Conservation (phyloP, 176 grass and related monocot genomes). For the Canna indica region DNA sequence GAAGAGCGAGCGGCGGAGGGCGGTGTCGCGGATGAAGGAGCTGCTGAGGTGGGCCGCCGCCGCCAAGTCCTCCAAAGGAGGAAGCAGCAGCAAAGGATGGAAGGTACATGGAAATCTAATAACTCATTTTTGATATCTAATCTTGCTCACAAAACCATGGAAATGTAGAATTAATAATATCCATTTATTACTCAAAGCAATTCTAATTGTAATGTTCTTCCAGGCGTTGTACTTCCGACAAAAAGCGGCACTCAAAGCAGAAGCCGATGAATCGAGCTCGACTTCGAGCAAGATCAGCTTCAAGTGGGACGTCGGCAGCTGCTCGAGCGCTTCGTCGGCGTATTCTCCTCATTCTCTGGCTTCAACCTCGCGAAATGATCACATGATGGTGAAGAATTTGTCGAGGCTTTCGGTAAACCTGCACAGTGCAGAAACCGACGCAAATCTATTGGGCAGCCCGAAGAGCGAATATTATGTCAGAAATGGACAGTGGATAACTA, state of each 20-base stretch:
- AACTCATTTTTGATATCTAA: not conserved
- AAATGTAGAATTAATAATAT: no score
- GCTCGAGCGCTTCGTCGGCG: conserved; percentile 15
- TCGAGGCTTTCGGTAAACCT: conserved; percentile 23
- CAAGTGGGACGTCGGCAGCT: conserved; percentile 32
- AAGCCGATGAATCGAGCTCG: conserved; percentile 22
- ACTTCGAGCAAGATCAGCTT: conserved; percentile 36
- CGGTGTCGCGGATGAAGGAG: conserved; percentile 30
- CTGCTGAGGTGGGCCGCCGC: conserved; percentile 24
- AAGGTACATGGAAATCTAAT: conserved; percentile 19
- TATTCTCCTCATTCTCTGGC: conserved; percentile 1
- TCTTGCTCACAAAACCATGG: no score
- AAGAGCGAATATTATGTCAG: conserved; percentile 6
- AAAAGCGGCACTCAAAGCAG: conserved; percentile 1
- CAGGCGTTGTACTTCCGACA: conserved; percentile 23
- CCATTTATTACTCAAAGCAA: no score
- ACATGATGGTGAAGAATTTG: conserved; percentile 9
- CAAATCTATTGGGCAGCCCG: not conserved
- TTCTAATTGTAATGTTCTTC: conserved; percentile 5
- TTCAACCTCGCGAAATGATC: not conserved
- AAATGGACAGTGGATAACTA: conserved; percentile 42
- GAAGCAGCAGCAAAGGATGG: conserved; percentile 15
- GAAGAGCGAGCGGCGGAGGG: conserved; percentile 20
- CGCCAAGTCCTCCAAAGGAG: conserved; percentile 19
- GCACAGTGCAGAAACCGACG: not conserved